These are phyloP conservation scores for Vitis vinifera DNA, from an alignment of 164 flowering plant species.

Conservation along the genomic window ASM3070453v1 NC_081806.1:18561501-18562000, in stretches of 20 bases:
- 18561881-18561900: conserved; percentile 69
- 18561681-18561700: conserved; percentile 96
- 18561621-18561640: conserved; percentile 74
- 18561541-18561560: conserved; percentile 65
- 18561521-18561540: conserved; percentile 82
- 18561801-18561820: conserved; percentile 72
- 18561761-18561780: conserved; percentile 68
- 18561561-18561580: conserved; percentile 85
- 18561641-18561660: conserved; percentile 70
- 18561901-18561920: conserved; percentile 63
- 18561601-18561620: conserved; percentile 93
- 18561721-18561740: conserved; percentile 73
- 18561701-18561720: conserved; percentile 92
- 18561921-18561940: conserved; percentile 73
- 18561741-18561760: conserved; percentile 88
- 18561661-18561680: conserved; percentile 84
- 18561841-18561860: conserved; percentile 77
- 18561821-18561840: conserved; percentile 68
- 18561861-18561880: conserved; percentile 81
- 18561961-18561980: conserved; percentile 79
- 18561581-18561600: conserved; percentile 78
- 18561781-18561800: conserved; percentile 77
- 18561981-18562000: conserved; percentile 76
- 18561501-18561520: conserved; percentile 56
- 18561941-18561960: conserved; percentile 77